These are phyloP conservation scores for Phytophthora multivora DNA, from an alignment of 352 stramenopile genomes.

Conservation along the genomic window DNA sequence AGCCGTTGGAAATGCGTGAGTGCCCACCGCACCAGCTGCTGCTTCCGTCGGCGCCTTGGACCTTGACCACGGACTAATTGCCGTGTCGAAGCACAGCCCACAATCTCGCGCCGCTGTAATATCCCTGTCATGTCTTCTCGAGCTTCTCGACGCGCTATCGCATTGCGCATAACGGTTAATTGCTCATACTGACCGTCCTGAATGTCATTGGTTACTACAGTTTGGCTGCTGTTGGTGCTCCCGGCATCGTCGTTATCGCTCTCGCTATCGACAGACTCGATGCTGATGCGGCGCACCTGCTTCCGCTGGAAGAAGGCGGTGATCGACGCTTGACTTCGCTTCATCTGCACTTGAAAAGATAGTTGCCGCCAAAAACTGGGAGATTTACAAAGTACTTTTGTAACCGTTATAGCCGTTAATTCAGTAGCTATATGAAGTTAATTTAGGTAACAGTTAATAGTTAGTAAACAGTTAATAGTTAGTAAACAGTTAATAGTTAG, in stretches of 20 bases:
- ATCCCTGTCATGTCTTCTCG: conserved; percentile 39
- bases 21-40: conserved; percentile 62
- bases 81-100: conserved; percentile 16
- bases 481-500: too few species aligned
- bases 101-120: conserved; percentile 52
- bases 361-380: conserved; percentile 21
- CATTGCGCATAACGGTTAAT: neutral
- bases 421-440: too few species aligned
- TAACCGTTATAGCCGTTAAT: too few species aligned
- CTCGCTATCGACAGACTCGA: conserved; percentile 24
- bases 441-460: too few species aligned
- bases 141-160: conserved; percentile 5
- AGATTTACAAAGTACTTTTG: too few species aligned
- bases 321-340: conserved; percentile 43
- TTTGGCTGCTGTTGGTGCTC: neutral
- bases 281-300: conserved; percentile 22
- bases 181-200: neutral
- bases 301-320: conserved; percentile 78
- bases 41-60: conserved; percentile 35
- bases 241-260: conserved; percentile 13
- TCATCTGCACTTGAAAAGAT: conserved; percentile 21
- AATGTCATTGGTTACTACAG: neutral
- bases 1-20: conserved; percentile 53
- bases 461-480: too few species aligned
- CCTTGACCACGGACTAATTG: conserved; percentile 1